Evolutionary conservation across 2,329 filamentous ascomycete species (phyloP), one percentile per base, ranked within the genome.

Genomic region (Neonectria hederae): DNA sequence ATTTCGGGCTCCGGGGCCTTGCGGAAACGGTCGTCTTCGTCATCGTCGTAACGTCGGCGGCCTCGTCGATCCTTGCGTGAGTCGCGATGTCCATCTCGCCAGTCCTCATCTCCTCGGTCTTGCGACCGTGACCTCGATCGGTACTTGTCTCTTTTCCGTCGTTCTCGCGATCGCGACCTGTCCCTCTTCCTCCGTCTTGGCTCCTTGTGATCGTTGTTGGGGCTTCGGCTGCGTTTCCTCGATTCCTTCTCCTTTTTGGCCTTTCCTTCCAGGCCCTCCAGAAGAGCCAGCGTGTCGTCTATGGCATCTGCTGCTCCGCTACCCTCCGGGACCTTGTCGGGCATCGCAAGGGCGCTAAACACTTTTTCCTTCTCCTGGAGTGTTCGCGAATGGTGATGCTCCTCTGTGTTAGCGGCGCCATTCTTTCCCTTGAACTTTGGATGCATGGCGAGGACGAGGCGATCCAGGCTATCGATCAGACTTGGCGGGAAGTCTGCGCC

Each of bases 291-390:
- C 0, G 96, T 97, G 78, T 99, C 94, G 75, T 98, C 96, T 74
- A 97, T 91, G 21, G 89, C 92, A 75, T 92, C 91, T 1, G 81
- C 82, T 49, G 77, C 76, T 9, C 72, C 72, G 28, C 79, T 76
- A 26, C 77, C 68, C 5, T 70, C 70, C 1, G 76, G 75, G 32
- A 89, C 86, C 75, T 90, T 90, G 78, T 99, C 95, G 1, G 95
- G 93, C 49, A 99, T 86, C 8, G 94, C 87, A 54, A 99, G 85
- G 0, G 94, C 97, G 72, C 90, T 94, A 79, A 99, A 99, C n/a
- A 97, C 88, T 59, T 92, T 89, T 60, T 91, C 89, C 79, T 96
- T 97, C 76, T 91, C 90, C 68, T 92, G 88, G 3, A 88, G 71
- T 2, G 85, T 85, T 74, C 76, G 74, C 55, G 72, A 79, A 48